phyloP scores from a whole-genome alignment of 768 basidiomycete genomes.

The Termitomyces eurrhizus region DNA sequence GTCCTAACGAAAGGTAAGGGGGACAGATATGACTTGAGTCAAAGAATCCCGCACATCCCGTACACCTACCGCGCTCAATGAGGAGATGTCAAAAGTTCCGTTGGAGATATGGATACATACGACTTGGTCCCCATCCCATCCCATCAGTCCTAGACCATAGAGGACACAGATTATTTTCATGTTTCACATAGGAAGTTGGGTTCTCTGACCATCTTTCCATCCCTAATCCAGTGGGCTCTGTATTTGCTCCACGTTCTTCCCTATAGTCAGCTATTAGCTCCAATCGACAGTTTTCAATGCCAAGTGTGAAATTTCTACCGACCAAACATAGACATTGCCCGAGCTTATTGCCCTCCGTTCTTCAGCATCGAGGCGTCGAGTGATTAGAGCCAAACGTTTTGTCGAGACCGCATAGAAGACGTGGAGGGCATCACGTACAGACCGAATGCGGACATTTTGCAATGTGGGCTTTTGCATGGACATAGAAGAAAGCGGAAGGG shows the following conservation, averaged over 20 bases:
- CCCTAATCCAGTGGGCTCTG: constrained; percentile 77
- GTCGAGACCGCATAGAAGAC: constrained; percentile 77
- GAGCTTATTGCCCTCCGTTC: constrained; percentile 70
- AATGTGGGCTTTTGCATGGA: constrained; percentile 75
- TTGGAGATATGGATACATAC: constrained; percentile 46
- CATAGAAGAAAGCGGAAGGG: constrained; percentile 19
- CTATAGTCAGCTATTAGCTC: constrained; percentile 18
- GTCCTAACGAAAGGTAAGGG: constrained; percentile 42
- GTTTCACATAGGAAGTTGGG: constrained; percentile 5
- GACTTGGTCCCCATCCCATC: constrained; percentile 83
- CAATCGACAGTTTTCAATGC: not conserved
- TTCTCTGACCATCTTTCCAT: constrained; percentile 74
- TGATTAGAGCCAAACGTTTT: constrained; percentile 68
- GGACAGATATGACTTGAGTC: constrained; percentile 18
- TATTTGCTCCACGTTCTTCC: constrained; percentile 83
- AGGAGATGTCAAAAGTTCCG: constrained; percentile 2
- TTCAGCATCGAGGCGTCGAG: constrained; percentile 77
- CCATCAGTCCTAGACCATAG: constrained; percentile 42
- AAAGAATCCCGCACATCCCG: constrained; percentile 41
- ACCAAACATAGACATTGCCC: constrained; percentile 82
- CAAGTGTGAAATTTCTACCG: constrained; percentile 11
- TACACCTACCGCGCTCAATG: constrained; percentile 34
- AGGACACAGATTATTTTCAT: constrained; percentile 6
- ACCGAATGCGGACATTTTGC: constrained; percentile 71
- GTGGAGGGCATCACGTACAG: constrained; percentile 74